These are phyloP conservation scores for Xylaria grammica DNA, from an alignment of 495 filamentous ascomycete genomes.

Conservation along the genomic window DNA sequence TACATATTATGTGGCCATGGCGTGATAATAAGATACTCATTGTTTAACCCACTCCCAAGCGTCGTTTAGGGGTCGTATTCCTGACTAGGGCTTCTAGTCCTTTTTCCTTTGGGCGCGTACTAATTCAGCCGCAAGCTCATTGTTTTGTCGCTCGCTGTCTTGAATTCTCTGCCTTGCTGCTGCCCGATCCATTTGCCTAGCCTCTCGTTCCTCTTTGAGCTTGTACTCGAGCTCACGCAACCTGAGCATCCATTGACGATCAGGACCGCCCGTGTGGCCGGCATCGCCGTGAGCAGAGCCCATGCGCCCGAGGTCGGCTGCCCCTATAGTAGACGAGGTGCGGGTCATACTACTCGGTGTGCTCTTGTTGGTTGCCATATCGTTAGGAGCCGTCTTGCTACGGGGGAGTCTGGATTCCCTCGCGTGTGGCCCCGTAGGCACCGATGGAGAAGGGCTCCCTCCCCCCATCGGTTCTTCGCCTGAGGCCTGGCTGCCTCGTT, in stretches of 20 bases:
- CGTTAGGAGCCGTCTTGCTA: constrained; percentile 39
- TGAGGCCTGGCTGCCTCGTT: constrained; percentile 29
- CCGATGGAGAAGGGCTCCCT: constrained; percentile 55
- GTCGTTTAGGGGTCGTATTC: constrained; percentile 16
- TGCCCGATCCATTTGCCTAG: constrained; percentile 78
- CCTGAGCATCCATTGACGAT: constrained; percentile 80
- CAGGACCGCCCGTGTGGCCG: constrained; percentile 36
- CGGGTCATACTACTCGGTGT: constrained; percentile 38
- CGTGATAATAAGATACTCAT: constrained; percentile 9
- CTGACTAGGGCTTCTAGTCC: constrained; percentile 25
- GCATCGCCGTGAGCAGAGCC: constrained; percentile 32
- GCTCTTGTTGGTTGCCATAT: constrained; percentile 33
- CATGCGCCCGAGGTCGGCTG: constrained; percentile 30
- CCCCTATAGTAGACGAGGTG: constrained; percentile 33
- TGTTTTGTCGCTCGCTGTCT: constrained; percentile 79
- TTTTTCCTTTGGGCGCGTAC: constrained; percentile 34
- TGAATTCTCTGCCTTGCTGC: constrained; percentile 84
- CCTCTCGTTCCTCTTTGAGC: constrained; percentile 88
- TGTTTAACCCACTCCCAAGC: constrained; percentile 13
- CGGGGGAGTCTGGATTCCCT: constrained; percentile 42
- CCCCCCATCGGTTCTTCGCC: constrained; percentile 33
- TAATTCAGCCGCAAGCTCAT: constrained; percentile 57
- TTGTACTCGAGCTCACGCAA: constrained; percentile 85
- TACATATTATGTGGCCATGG: constrained; percentile 3
- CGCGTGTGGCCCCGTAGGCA: constrained; percentile 54